These are phyloP conservation scores for Chlamydomonas incerta DNA, from an alignment of 139 green algal species.

Conservation along the genomic window DNA sequence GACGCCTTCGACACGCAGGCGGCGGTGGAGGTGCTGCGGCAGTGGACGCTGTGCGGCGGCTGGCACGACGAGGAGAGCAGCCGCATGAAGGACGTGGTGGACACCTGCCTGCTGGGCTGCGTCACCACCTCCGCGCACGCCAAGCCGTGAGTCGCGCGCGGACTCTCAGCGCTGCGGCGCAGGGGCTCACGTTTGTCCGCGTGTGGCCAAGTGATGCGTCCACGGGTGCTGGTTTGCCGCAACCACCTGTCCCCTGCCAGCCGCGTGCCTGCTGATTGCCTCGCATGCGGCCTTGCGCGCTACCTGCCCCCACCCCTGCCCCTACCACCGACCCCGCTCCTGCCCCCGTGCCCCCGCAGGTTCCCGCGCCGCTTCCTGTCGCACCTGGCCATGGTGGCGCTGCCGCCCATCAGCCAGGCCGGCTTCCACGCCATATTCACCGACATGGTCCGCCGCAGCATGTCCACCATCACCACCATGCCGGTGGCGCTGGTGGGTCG, in stretches of 20 bases:
- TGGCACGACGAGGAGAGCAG: constrained; percentile 61
- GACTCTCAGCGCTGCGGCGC: no score
- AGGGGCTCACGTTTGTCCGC: no score
- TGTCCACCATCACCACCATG: constrained; percentile 21
- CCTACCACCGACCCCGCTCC: no score
- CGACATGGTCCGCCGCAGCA: constrained; percentile 42
- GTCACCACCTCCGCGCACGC: constrained; percentile 30
- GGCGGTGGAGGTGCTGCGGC: constrained; percentile 63
- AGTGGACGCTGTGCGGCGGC: constrained; percentile 48
- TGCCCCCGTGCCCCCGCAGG: not conserved
- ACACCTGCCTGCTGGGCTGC: constrained; percentile 49
- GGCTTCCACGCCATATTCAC: constrained; percentile 61
- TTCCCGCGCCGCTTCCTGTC: constrained; percentile 49
- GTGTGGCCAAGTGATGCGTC: no score
- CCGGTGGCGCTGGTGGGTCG: constrained; percentile 3
- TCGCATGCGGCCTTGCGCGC: no score
- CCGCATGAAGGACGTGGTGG: constrained; percentile 40
- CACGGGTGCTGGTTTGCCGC: no score
- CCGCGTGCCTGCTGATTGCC: no score
- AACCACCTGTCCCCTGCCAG: no score
- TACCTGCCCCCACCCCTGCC: no score
- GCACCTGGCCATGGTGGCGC: constrained; percentile 44
- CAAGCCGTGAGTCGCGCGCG: constrained; percentile 38
- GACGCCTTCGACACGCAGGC: constrained; percentile 51
- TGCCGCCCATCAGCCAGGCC: constrained; percentile 44